phyloP scores from a whole-genome alignment of 257 asterid genomes.

The Perilla frutescens region DNA sequence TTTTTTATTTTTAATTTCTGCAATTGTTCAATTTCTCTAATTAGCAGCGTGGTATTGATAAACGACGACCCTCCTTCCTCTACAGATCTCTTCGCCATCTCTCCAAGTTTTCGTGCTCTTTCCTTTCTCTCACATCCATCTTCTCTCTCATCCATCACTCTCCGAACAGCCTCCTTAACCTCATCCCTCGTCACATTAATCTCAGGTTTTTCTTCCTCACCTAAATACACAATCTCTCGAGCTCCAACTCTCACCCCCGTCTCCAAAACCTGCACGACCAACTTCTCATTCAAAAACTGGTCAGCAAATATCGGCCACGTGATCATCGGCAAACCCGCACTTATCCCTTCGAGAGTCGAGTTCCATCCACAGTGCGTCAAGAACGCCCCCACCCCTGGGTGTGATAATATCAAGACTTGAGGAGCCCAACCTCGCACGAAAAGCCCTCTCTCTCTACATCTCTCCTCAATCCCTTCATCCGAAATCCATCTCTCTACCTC shows the following conservation, averaged over 20 bases:
- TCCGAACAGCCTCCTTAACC: slow-evolving; percentile 28
- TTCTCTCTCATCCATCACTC: slow-evolving; percentile 38
- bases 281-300: slow-evolving; percentile 11
- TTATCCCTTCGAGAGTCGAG: slow-evolving; percentile 16
- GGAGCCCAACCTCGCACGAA: slow-evolving; percentile 7
- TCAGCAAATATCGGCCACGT: slow-evolving; percentile 19
- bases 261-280: slow-evolving; percentile 27
- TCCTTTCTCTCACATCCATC: slow-evolving; percentile 22
- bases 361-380: slow-evolving; percentile 12
- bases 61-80: slow-evolving; percentile 47
- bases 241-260: slow-evolving; percentile 43
- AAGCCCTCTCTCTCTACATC: slow-evolving; percentile 1
- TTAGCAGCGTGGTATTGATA: not conserved
- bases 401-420: slow-evolving; percentile 1
- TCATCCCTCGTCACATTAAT: slow-evolving; percentile 33
- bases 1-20: not conserved
- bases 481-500: not conserved
- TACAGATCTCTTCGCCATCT: slow-evolving; percentile 35
- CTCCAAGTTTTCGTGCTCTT: slow-evolving; percentile 38
- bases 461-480: slow-evolving; percentile 1
- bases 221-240: slow-evolving; percentile 10
- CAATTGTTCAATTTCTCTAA: slow-evolving; percentile 25
- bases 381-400: not conserved
- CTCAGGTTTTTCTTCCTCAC: slow-evolving; percentile 27
- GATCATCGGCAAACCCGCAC: slow-evolving; percentile 11